Evolutionary conservation across 331 rosid species (phyloP).

Genomic region (Quercus lobata): DNA sequence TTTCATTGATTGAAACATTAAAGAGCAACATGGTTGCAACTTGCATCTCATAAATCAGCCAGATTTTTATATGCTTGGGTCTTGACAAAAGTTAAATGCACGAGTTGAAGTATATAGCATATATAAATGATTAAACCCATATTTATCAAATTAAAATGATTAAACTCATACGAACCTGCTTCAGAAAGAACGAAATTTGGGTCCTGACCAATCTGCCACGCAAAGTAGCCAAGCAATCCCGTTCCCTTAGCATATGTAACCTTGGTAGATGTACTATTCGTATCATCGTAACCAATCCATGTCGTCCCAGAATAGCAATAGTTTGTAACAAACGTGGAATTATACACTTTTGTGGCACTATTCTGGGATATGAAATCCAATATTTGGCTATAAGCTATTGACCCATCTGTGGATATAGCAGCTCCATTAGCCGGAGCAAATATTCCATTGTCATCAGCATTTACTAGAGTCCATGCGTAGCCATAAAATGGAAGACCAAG

Average conservation of each 20-base stretch:
- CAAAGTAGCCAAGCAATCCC: slow-evolving; percentile 32
- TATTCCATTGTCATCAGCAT: neutral
- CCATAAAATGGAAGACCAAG: neutral
- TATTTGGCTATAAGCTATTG: neutral
- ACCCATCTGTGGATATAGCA: neutral
- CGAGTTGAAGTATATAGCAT: neutral
- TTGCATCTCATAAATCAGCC: no score
- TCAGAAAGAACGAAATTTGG: slow-evolving; percentile 2
- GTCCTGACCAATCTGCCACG: slow-evolving; percentile 42
- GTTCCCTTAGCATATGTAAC: slow-evolving; percentile 38
- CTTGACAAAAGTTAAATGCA: no score
- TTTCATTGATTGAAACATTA: no score
- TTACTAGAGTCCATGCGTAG: neutral
- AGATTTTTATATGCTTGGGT: no score
- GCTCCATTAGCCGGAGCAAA: neutral
- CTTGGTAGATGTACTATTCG: slow-evolving; percentile 22
- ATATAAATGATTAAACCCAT: no score
- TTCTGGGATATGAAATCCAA: slow-evolving; percentile 6
- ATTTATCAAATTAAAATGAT: neutral
- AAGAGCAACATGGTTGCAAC: no score
- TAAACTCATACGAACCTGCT: neutral
- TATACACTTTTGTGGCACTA: neutral
- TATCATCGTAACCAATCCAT: slow-evolving; percentile 45
- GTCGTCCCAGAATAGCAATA: slow-evolving; percentile 35
- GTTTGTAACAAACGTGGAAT: slow-evolving; percentile 16